Evolutionary conservation across 352 stramenopile genomes (phyloP).

Genomic region (Globisporangium nagaii): DNA sequence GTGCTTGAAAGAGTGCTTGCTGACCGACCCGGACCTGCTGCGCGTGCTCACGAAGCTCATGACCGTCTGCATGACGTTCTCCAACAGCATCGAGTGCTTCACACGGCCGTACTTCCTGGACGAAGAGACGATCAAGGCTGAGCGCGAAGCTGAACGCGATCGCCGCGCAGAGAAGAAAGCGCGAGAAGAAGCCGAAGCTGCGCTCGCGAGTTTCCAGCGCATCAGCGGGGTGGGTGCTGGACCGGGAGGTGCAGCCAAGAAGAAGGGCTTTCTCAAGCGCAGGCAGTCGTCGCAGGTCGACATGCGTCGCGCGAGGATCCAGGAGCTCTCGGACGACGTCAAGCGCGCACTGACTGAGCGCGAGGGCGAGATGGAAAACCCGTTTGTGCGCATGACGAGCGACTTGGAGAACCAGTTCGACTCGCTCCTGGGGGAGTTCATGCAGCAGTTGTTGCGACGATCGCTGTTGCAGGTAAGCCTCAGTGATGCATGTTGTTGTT

Average conservation of each 20-base stretch:
- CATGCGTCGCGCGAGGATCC: constrained; percentile 72
- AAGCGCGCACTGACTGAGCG: constrained; percentile 63
- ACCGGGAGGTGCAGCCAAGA: constrained; percentile 37
- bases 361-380: constrained; percentile 63
- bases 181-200: constrained; percentile 67
- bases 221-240: background rate
- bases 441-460: constrained; percentile 82
- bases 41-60: constrained; percentile 94
- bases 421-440: constrained; percentile 82
- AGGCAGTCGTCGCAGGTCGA: constrained; percentile 73
- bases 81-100: constrained; percentile 92
- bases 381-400: constrained; percentile 69
- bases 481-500: background rate
- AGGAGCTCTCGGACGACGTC: constrained; percentile 75
- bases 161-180: constrained; percentile 76
- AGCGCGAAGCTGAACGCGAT: constrained; percentile 71
- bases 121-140: constrained; percentile 82
- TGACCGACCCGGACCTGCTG: constrained; percentile 95
- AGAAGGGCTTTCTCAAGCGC: constrained; percentile 42
- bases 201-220: constrained; percentile 57
- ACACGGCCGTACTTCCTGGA: constrained; percentile 76
- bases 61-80: constrained; percentile 95
- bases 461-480: constrained; percentile 68
- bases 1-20: constrained; percentile 95
- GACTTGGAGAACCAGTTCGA: constrained; percentile 87